phyloP scores from a whole-genome alignment of 371 early-diverging fungal species.

The Mortierella sp. region DNA sequence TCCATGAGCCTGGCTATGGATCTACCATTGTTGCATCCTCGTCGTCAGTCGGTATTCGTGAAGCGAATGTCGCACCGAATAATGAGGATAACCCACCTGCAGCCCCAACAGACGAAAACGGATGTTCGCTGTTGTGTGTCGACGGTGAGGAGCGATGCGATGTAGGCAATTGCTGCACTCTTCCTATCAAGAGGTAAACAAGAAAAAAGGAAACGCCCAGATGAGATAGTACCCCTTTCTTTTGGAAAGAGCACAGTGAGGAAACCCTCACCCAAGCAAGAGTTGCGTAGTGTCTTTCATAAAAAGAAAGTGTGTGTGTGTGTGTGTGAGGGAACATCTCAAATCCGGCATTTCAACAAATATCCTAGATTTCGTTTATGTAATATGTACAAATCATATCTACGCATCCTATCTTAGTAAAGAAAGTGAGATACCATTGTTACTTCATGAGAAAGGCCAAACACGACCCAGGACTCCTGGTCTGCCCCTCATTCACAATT shows the following conservation, averaged over 20 bases:
- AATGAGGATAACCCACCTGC: not conserved
- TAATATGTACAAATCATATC: not conserved
- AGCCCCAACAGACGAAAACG: not conserved
- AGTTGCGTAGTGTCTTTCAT: not conserved
- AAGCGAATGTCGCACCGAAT: no score
- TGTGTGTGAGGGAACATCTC: no score
- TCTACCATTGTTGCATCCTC: no score
- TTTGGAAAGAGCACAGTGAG: not conserved
- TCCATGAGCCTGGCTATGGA: no score
- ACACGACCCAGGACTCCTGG: no score
- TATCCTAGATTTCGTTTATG: no score
- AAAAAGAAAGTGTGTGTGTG: not conserved
- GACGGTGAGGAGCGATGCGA: slow-evolving; percentile 43
- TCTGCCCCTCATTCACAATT: no score
- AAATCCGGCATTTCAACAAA: no score
- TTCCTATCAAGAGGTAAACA: slow-evolving; percentile 40
- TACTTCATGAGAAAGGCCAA: no score
- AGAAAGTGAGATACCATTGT: not conserved
- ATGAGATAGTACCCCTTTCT: slow-evolving; percentile 10
- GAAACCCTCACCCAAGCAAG: not conserved
- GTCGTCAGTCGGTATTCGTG: no score
- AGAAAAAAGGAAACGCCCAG: not conserved
- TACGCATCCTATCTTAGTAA: no score
- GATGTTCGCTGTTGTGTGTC: slow-evolving; percentile 33
- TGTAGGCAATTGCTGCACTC: slow-evolving; percentile 43